Evolutionary conservation across 2,329 filamentous ascomycete species (phyloP).

Genomic region (Cercospora nicotianae): DNA sequence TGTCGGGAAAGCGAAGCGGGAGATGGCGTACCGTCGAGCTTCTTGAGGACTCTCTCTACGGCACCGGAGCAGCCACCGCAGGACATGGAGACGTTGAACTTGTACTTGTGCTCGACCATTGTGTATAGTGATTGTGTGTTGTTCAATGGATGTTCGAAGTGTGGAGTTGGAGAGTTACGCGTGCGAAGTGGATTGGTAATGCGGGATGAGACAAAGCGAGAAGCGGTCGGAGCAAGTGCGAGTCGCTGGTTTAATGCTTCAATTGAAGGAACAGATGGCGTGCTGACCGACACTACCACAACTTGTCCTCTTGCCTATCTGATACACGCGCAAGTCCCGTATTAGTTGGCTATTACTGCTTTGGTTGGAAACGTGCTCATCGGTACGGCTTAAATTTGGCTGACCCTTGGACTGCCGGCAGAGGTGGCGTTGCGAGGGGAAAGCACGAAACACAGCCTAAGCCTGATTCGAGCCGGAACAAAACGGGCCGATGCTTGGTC

Average conservation of each 20-base stretch:
- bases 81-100: slow-evolving; percentile 91
- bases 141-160: background rate
- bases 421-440: slow-evolving; percentile 1
- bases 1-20: background rate
- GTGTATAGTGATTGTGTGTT: slow-evolving; percentile 29
- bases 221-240: background rate
- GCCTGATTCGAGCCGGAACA: background rate
- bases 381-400: background rate
- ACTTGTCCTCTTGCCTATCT: slow-evolving; percentile 10
- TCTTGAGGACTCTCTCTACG: slow-evolving; percentile 86
- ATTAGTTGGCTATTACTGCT: slow-evolving; percentile 8
- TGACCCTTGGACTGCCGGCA: background rate
- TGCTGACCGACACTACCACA: slow-evolving; percentile 2
- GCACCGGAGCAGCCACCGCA: slow-evolving; percentile 96
- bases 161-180: background rate
- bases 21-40: slow-evolving; percentile 45
- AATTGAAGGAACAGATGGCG: slow-evolving; percentile 6
- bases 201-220: background rate
- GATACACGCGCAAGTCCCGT: background rate
- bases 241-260: background rate
- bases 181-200: slow-evolving; percentile 16
- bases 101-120: slow-evolving; percentile 86
- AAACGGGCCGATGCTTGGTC: background rate
- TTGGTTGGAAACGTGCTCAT: slow-evolving; percentile 17
- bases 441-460: background rate